Conservation (phyloP, 495 filamentous ascomycete species). For the Aspergillus olivimuriae region DNA sequence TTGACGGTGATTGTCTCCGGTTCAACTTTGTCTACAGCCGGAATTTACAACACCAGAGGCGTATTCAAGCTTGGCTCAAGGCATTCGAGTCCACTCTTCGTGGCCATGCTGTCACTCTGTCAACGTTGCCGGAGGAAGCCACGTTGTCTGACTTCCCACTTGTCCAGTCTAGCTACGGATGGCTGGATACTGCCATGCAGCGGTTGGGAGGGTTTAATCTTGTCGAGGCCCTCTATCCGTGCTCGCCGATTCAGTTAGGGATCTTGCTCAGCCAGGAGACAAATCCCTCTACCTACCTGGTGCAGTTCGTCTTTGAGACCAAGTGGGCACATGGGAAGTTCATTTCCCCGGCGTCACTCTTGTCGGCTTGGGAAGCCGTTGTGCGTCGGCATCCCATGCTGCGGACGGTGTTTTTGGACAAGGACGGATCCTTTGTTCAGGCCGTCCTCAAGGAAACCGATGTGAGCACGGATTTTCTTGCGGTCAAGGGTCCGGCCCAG, state of each 20-base stretch:
- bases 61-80: too few relatives aligned
- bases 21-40: too few relatives aligned
- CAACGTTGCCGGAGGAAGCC: too few relatives aligned
- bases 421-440: slow-evolving; percentile 48
- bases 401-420: background rate
- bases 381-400: slow-evolving; percentile 16
- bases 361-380: background rate
- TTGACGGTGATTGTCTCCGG: too few relatives aligned
- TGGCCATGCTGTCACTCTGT: too few relatives aligned
- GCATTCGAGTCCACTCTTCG: too few relatives aligned
- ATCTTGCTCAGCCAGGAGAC: background rate
- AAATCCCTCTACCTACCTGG: background rate
- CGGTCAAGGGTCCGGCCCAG: too few relatives aligned
- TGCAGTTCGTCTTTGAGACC: too few relatives aligned
- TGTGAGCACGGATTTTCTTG: background rate
- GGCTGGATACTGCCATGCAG: background rate
- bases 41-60: too few relatives aligned
- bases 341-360: background rate
- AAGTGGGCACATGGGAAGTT: too few relatives aligned
- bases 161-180: too few relatives aligned
- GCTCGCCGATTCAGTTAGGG: background rate
- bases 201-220: background rate
- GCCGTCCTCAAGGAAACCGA: slow-evolving; percentile 11
- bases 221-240: background rate
- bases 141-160: too few relatives aligned